phyloP scores from a whole-genome alignment of 345 rosid species.

The Eucalyptus paniculata region DNA sequence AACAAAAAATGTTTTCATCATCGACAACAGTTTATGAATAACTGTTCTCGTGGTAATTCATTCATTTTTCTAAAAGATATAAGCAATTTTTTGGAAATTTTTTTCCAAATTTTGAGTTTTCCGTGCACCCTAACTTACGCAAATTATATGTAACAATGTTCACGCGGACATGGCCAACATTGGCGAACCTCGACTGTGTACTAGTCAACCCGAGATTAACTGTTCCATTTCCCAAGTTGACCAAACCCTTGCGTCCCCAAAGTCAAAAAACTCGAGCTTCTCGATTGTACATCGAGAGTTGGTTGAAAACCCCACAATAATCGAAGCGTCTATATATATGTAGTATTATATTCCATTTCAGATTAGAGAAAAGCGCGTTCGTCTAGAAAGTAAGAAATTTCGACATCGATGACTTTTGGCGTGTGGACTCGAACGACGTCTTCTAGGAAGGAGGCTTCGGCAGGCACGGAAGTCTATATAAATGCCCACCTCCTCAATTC shows the following conservation, averaged over 20 bases:
- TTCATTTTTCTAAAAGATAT: rapidly evolving
- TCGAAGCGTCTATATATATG: no score
- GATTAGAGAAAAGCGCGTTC: background rate
- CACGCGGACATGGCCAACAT: background rate
- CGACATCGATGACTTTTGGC: background rate
- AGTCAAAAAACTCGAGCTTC: background rate
- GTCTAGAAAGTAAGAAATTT: no score
- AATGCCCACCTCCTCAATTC: background rate
- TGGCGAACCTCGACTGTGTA: background rate
- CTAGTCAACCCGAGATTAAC: background rate
- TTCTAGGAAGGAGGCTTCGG: background rate
- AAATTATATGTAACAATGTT: background rate
- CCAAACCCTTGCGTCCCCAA: background rate
- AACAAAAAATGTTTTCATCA: rapidly evolving
- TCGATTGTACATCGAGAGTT: no score
- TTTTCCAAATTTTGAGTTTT: no score
- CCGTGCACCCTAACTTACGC: background rate
- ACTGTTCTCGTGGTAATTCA: no score
- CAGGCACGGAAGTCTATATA: background rate
- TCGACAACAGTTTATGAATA: no score
- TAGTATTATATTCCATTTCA: no score
- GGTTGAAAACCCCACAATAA: no score
- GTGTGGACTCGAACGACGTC: background rate
- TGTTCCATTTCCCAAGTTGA: background rate
- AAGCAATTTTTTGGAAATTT: no score